Evolutionary conservation across 805 yeast species (phyloP), one percentile per base, ranked within the genome.

Genomic region (Saturnispora galanensis): DNA sequence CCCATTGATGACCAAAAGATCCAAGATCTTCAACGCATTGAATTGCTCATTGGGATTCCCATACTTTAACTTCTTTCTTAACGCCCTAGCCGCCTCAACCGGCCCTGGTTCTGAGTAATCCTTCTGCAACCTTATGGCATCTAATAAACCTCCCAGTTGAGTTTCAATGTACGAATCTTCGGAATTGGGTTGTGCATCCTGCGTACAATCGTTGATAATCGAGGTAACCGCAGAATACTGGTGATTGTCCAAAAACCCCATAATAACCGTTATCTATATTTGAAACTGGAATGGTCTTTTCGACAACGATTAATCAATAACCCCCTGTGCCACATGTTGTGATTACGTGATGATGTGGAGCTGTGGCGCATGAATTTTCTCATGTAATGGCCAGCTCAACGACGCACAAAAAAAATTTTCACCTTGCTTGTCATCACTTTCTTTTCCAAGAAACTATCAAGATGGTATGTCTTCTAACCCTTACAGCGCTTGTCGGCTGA

Each of bases 21-120:
- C 84, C 34, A 80, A 61, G 10, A 82, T 46, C 41, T 59, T 56
- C 49, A 88, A 60, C 0, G 95, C 84, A 38, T 84, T 74, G 43
- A 73, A 54, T 59, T 85, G 95, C 51, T 81, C 82, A 15, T 66
- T 63, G 4, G 63, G 58, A 2, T 70, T 56, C n/a, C 97, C 97
- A 57, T 90, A 84, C 64, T 94, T 93, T 57, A 93, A 66, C 56
- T 80, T 79, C 69, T 93, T 93, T 41, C 98, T 73, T 17, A 93
- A 66, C 1, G 96, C 94, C 36, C 97, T 70, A 0, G 97, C 97
- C 2, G 94, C 90, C 60, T 93, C 99, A 31, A 69, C 62, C 41
- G 80, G 68, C 6, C 80, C 72, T 1, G 61, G 58, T 41, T 59
- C 63, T 13, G 41, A 15, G 11, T 35, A 36, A 35, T 53, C 53